phyloP scores from a whole-genome alignment of 106 monocot genomes.

The Dendrobium catenatum region DNA sequence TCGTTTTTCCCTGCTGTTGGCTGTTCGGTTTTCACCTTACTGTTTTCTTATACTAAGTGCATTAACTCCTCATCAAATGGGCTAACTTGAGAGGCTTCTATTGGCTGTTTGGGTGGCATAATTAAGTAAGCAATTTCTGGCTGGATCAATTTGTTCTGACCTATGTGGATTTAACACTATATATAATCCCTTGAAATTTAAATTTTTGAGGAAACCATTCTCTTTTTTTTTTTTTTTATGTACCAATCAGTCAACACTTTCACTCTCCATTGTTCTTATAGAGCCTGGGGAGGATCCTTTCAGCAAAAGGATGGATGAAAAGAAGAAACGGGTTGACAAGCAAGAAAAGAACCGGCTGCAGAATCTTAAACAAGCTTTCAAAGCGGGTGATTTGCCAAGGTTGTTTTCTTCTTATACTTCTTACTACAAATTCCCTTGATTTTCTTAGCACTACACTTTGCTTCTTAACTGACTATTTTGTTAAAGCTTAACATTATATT shows the following conservation, averaged over 20 bases:
- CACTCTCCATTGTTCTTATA: constrained; percentile 18
- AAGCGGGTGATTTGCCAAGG: constrained; percentile 84
- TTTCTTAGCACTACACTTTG: background rate
- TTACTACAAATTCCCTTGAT: background rate
- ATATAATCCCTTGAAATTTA: background rate
- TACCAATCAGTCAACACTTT: background rate
- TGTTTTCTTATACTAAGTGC: too few relatives aligned
- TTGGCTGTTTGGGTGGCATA: too few relatives aligned
- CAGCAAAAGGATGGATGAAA: constrained; percentile 59
- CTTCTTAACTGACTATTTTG: too few relatives aligned
- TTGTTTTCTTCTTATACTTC: constrained; percentile 16
- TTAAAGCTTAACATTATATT: too few relatives aligned
- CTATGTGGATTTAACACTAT: background rate
- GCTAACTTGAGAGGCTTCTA: too few relatives aligned
- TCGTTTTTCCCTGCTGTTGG: too few relatives aligned
- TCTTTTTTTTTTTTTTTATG: background rate
- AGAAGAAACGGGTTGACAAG: constrained; percentile 72
- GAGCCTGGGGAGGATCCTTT: constrained; percentile 92
- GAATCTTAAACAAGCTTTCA: constrained; percentile 70
- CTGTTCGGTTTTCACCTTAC: too few relatives aligned
- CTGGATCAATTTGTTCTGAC: background rate
- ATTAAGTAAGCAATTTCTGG: too few relatives aligned
- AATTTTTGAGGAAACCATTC: background rate
- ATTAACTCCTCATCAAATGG: too few relatives aligned
- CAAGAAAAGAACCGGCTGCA: constrained; percentile 78